These are phyloP conservation scores for Russula lepida DNA, from an alignment of 768 basidiomycete genomes.

Conservation along the genomic window DNA sequence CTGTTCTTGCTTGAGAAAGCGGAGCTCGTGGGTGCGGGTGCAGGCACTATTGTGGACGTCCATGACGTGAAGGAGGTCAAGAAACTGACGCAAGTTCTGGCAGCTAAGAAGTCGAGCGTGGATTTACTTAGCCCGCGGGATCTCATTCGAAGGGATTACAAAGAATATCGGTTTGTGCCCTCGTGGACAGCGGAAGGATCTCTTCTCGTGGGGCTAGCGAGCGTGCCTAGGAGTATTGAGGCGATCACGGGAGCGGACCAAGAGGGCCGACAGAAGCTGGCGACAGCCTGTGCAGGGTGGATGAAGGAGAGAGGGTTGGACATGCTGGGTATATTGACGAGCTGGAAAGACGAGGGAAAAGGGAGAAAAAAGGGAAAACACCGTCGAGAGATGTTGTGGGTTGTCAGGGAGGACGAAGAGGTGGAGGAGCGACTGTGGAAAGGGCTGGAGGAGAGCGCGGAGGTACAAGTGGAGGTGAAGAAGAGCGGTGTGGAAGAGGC, in stretches of 20 bases:
- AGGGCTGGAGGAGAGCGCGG: constrained; percentile 49
- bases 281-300: constrained; percentile 41
- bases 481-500: constrained; percentile 26
- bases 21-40: constrained; percentile 29
- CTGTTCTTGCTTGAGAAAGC: constrained; percentile 55
- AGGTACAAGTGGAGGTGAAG: constrained; percentile 43
- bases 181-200: constrained; percentile 32
- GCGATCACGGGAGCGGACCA: constrained; percentile 41
- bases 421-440: constrained; percentile 45
- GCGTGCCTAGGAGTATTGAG: constrained; percentile 66
- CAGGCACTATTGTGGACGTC: constrained; percentile 25
- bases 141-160: constrained; percentile 90
- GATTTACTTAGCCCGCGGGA: constrained; percentile 62
- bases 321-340: constrained; percentile 74
- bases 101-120: constrained; percentile 56
- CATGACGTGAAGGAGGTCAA: constrained; percentile 38
- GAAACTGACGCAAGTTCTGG: constrained; percentile 41
- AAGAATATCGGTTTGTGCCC: constrained; percentile 61
- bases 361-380: constrained; percentile 45
- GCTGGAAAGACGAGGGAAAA: constrained; percentile 51
- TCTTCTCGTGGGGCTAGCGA: constrained; percentile 68
- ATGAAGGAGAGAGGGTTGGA: constrained; percentile 56
- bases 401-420: constrained; percentile 38
- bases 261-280: constrained; percentile 33
- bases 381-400: constrained; percentile 58